Conservation (phyloP, 2,329 filamentous ascomycete species). For the Epichloe festucae region DNA sequence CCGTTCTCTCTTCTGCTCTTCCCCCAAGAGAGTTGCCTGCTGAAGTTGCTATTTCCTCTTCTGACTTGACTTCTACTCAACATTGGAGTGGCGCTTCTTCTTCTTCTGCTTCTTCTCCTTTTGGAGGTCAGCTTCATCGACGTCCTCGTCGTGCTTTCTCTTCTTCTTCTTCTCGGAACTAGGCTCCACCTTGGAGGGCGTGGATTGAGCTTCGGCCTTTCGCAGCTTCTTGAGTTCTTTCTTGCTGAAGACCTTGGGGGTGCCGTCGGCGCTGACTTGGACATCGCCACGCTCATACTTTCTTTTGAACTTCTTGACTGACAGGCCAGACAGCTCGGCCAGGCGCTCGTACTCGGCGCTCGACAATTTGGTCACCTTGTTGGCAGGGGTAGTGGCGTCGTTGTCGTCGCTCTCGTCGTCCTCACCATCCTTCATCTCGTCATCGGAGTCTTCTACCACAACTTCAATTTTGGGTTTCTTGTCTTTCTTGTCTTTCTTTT, state of each 20-base stretch:
- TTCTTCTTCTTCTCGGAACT: slow-evolving; percentile 45
- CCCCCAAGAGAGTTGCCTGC: not conserved
- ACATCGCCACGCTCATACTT: slow-evolving; percentile 69
- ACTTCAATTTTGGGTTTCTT: slow-evolving; percentile 30
- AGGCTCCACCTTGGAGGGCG: slow-evolving; percentile 27
- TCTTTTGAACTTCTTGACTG: slow-evolving; percentile 63
- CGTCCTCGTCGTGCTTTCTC: slow-evolving; percentile 56
- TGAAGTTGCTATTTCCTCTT: not conserved
- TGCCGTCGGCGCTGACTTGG: slow-evolving; percentile 50
- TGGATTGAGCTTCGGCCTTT: slow-evolving; percentile 42
- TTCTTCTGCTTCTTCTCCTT: slow-evolving; percentile 44
- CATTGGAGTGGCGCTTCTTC: slow-evolving; percentile 29
- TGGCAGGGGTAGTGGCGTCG: slow-evolving; percentile 20
- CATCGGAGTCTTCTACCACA: slow-evolving; percentile 28
- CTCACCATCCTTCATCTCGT: slow-evolving; percentile 32
- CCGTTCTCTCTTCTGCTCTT: not conserved
- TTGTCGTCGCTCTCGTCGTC: slow-evolving; percentile 24
- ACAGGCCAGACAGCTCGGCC: slow-evolving; percentile 55
- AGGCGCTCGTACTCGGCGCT: slow-evolving; percentile 45
- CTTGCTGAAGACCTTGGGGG: slow-evolving; percentile 59
- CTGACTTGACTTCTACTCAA: slow-evolving; percentile 4
- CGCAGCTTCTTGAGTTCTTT: slow-evolving; percentile 63
- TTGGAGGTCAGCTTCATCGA: slow-evolving; percentile 48
- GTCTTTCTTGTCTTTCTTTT: slow-evolving; percentile 29
- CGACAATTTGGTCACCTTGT: slow-evolving; percentile 31